phyloP scores from a whole-genome alignment of 2,329 filamentous ascomycete species.

The Ophiostoma ulmi region DNA sequence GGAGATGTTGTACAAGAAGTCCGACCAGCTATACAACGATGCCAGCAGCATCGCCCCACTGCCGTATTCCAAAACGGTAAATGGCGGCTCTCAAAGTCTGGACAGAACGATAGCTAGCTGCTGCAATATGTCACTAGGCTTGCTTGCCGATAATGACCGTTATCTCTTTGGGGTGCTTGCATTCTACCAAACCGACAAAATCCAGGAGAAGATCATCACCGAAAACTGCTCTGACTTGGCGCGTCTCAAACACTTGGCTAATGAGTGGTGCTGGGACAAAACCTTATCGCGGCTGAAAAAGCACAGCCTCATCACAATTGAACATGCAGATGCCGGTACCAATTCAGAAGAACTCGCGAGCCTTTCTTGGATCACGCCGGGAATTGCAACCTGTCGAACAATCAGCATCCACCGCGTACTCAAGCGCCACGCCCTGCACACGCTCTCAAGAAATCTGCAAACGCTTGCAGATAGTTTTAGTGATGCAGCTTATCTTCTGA shows the following conservation, averaged over 20 bases:
- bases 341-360: background rate
- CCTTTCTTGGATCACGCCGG: background rate
- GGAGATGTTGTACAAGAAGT: background rate
- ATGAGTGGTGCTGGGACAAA: background rate
- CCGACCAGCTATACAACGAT: background rate
- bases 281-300: background rate
- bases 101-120: background rate
- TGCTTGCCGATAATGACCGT: background rate
- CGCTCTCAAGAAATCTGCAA: background rate
- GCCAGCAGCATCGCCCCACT: background rate
- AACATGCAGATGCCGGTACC: background rate
- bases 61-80: background rate
- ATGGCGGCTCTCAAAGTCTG: background rate
- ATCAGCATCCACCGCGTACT: background rate
- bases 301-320: background rate
- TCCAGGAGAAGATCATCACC: background rate
- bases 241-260: background rate
- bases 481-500: background rate
- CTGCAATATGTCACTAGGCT: background rate
- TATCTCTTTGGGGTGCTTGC: background rate
- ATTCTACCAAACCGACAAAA: background rate
- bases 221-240: background rate
- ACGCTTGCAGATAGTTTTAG: background rate
- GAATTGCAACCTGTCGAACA: background rate
- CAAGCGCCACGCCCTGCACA: background rate